phyloP scores from a whole-genome alignment of 164 flowering plant species.

The Chimonanthus praecox region DNA sequence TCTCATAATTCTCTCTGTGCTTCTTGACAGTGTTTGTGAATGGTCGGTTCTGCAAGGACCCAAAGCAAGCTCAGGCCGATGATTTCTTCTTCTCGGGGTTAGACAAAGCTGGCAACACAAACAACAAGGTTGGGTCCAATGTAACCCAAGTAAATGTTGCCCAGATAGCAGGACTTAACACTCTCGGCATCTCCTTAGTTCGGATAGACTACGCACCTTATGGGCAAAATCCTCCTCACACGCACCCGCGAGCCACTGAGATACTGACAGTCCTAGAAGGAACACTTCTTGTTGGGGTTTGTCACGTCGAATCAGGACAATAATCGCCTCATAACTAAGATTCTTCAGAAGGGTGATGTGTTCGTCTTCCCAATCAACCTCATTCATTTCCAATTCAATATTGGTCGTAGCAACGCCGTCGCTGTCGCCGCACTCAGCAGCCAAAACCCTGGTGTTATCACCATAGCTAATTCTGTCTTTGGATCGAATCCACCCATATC shows the following conservation, averaged over 20 bases:
- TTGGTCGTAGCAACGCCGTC: not conserved
- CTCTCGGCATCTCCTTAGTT: slow-evolving; percentile 11
- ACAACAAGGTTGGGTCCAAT: slow-evolving; percentile 7
- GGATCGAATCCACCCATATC: not conserved
- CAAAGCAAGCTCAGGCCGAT: slow-evolving; percentile 5
- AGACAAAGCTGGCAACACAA: slow-evolving; percentile 12
- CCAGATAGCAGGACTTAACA: slow-evolving; percentile 3
- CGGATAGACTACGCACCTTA: slow-evolving; percentile 11
- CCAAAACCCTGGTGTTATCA: slow-evolving; percentile 13
- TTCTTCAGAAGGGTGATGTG: slow-evolving; percentile 9
- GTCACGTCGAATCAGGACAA: slow-evolving; percentile 11
- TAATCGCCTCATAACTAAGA: slow-evolving; percentile 5
- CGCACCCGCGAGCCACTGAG: slow-evolving; percentile 10
- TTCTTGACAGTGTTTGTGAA: slow-evolving; percentile 7
- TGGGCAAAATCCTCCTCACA: slow-evolving; percentile 13
- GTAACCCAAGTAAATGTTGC: slow-evolving; percentile 12
- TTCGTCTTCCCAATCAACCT: slow-evolving; percentile 12
- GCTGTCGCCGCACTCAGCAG: slow-evolving; percentile 7
- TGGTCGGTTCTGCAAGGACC: slow-evolving; percentile 18
- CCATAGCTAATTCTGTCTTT: slow-evolving; percentile 7
- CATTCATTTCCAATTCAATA: slow-evolving; percentile 11
- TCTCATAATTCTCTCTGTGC: no score
- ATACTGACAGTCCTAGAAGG: slow-evolving; percentile 10
- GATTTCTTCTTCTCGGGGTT: slow-evolving; percentile 15
- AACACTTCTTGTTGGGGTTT: slow-evolving; percentile 5